phyloP scores from a whole-genome alignment of 345 rosid genomes.

The Anastatica hierochuntica region DNA sequence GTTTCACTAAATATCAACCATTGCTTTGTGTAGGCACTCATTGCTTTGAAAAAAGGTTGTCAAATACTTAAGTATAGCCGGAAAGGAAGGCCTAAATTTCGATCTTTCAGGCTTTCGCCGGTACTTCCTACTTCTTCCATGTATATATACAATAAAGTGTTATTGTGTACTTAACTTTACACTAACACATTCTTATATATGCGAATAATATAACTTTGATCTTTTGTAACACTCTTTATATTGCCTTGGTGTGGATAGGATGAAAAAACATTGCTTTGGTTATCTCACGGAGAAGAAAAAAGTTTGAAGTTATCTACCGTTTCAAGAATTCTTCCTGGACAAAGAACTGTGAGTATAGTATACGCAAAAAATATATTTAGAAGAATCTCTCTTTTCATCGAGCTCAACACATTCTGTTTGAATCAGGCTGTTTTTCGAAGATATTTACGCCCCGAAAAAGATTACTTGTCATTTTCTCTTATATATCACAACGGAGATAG shows the following conservation, averaged over 20 bases:
- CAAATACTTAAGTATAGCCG: slow-evolving; percentile 88
- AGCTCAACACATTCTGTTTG: background rate
- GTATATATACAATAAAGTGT: no score
- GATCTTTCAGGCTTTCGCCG: slow-evolving; percentile 61
- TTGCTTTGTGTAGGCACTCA: slow-evolving; percentile 50
- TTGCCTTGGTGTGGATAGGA: slow-evolving; percentile 38
- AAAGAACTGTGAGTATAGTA: slow-evolving; percentile 81
- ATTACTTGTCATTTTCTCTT: slow-evolving; percentile 89
- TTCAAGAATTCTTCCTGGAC: slow-evolving; percentile 69
- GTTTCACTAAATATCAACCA: background rate
- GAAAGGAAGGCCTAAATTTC: slow-evolving; percentile 88
- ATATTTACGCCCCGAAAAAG: slow-evolving; percentile 88
- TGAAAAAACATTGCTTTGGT: slow-evolving; percentile 77
- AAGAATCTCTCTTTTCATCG: background rate
- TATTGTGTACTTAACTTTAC: no score
- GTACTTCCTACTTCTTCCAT: slow-evolving; percentile 26
- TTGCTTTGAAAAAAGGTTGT: slow-evolving; percentile 71
- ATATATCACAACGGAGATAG: slow-evolving; percentile 80
- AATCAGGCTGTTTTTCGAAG: slow-evolving; percentile 83
- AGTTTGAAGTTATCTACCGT: slow-evolving; percentile 48
- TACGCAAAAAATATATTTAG: no score
- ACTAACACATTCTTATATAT: no score
- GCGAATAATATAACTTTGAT: no score
- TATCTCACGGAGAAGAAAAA: slow-evolving; percentile 70
- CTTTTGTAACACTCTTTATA: no score